Percentiles rank a stretch among this genome's conserved stretches.
These are phyloP conservation scores for Trichoderma sp. DNA, from an alignment of 2,329 filamentous ascomycete genomes.

Conservation along the genomic window DNA sequence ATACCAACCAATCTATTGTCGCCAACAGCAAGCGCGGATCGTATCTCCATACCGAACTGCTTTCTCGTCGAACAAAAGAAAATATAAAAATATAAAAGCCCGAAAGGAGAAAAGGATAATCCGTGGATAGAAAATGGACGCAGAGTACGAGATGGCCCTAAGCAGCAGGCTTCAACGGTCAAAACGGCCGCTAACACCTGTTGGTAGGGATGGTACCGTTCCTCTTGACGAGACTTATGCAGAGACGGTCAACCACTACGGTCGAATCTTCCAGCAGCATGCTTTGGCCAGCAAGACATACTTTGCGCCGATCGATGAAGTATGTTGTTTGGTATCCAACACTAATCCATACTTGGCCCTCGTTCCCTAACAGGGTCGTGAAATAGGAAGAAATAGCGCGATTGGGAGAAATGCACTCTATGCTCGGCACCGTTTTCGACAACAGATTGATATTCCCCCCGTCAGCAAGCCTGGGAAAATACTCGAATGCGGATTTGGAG, in stretches of 20 bases:
- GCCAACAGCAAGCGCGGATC: background rate
- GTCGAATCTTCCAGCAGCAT: slow-evolving; percentile 67
- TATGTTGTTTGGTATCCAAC: slow-evolving; percentile 38
- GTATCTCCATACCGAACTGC: background rate
- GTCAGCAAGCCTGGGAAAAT: slow-evolving; percentile 58
- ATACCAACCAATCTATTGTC: slow-evolving; percentile 1
- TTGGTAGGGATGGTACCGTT: slow-evolving; percentile 48
- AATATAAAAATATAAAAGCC: background rate
- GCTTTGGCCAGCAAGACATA: slow-evolving; percentile 65
- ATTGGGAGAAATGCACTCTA: slow-evolving; percentile 62
- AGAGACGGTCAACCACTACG: slow-evolving; percentile 61
- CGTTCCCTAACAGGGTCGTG: background rate
- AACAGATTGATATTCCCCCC: slow-evolving; percentile 69
- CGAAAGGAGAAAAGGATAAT: background rate
- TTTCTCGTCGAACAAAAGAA: background rate
- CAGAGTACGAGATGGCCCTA: slow-evolving; percentile 34
- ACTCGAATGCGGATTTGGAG: slow-evolving; percentile 72
- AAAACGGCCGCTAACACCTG: slow-evolving; percentile 3
- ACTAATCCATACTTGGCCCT: background rate
- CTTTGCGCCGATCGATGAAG: slow-evolving; percentile 71
- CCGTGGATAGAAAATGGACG: slow-evolving; percentile 31
- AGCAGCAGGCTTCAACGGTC: background rate
- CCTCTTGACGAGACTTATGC: slow-evolving; percentile 60
- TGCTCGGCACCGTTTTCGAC: slow-evolving; percentile 67
- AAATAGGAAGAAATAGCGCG: slow-evolving; percentile 67